Evolutionary conservation across 805 yeast species (phyloP).

Genomic region (Candida ortonii): DNA sequence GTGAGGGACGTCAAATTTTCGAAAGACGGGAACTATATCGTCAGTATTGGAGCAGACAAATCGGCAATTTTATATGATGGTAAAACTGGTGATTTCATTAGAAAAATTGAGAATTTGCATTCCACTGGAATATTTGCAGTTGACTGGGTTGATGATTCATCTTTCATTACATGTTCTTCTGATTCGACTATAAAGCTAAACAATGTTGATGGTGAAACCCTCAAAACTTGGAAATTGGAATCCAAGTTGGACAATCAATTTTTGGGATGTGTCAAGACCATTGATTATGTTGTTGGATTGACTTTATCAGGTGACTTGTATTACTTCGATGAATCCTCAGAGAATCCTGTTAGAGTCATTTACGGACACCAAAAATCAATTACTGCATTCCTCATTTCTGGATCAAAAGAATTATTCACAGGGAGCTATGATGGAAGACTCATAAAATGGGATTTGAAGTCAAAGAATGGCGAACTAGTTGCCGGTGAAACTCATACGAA

Average conservation of each 20-base stretch:
- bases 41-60: conserved; percentile 85
- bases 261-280: conserved; percentile 74
- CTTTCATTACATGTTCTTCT: conserved; percentile 81
- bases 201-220: conserved; percentile 45
- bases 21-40: conserved; percentile 71
- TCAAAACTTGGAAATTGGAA: conserved; percentile 51
- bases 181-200: conserved; percentile 73
- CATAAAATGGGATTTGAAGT: conserved; percentile 50
- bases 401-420: conserved; percentile 36
- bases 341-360: conserved; percentile 40
- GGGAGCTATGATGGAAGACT: conserved; percentile 86
- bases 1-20: conserved; percentile 79
- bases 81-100: conserved; percentile 70
- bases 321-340: conserved; percentile 45
- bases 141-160: conserved; percentile 59
- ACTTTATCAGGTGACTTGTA: conserved; percentile 71
- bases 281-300: conserved; percentile 57
- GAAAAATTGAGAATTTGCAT: conserved; percentile 51
- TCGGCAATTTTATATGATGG: conserved; percentile 80
- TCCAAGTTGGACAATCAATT: conserved; percentile 61
- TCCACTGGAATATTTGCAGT: conserved; percentile 80
- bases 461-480: conserved; percentile 36
- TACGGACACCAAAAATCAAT: conserved; percentile 82
- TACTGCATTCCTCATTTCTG: conserved; percentile 49
- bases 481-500: conserved; percentile 56